Conservation (phyloP, 208 protist species). For the Acanthamoeba castellanii region DNA sequence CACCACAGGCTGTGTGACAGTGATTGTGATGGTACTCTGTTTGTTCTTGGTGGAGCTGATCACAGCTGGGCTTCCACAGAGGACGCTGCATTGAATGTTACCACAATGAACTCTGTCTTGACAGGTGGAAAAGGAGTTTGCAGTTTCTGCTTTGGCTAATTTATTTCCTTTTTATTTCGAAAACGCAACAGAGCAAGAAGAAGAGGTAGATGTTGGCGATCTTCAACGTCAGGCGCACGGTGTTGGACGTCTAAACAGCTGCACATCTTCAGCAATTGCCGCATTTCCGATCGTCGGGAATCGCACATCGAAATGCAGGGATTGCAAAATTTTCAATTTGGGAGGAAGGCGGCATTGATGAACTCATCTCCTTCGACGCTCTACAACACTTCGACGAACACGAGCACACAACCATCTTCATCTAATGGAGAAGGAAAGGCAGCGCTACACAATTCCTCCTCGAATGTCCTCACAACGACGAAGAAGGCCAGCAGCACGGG, state of each 20-base stretch:
- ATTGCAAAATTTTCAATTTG: constrained; percentile 54
- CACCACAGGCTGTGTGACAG: too few species aligned
- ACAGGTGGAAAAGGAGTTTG: background rate
- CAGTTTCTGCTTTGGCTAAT: too few species aligned
- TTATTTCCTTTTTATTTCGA: background rate
- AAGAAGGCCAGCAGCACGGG: background rate
- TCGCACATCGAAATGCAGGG: background rate
- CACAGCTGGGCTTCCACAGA: too few species aligned
- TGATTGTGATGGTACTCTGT: too few species aligned
- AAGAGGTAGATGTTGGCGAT: background rate
- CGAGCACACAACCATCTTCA: background rate
- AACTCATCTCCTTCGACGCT: background rate
- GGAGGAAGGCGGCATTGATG: constrained; percentile 13
- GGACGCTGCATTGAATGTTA: too few species aligned
- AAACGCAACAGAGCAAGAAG: background rate
- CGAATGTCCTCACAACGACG: background rate
- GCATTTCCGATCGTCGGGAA: background rate
- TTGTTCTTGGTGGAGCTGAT: too few species aligned
- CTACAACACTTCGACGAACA: background rate
- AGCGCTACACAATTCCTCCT: background rate
- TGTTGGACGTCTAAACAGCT: background rate
- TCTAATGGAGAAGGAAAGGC: background rate
- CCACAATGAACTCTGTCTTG: too few species aligned
- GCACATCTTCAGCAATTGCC: background rate
- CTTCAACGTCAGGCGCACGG: background rate